Base-by-base conservation (phyloP, 2,329 filamentous ascomycete genomes). In the Fonsecaea monophora region DNA sequence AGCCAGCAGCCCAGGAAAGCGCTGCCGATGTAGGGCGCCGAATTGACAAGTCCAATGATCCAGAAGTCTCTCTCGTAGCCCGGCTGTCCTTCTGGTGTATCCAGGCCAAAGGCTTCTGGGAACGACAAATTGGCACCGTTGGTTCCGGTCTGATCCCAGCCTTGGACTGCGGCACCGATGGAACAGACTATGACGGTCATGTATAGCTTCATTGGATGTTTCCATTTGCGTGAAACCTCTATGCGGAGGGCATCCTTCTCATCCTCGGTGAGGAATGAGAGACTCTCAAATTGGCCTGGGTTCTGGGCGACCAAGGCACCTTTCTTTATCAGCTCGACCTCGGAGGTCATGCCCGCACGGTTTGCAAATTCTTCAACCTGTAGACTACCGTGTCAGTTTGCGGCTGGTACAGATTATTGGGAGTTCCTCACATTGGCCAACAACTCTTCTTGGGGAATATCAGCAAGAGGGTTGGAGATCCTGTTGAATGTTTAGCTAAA, bases 21-120 rank as follows among this genome's bases (percentile, higher is more conserved):
- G 70, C 87, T 92, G 78, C 87, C 87, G 25, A 92, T 83, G 70
- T 89, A 89, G 50, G 67, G 66, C 13, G 61, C 60, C 15, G 82
- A 76, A 53, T 83, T 83, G 66, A 83, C 76, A 8, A 82, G 70
- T 37, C 81, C 81, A n/a, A 81, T 73, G 21, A 82, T 71, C 81
- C 81, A 83, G n/a, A 63, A 50, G 53, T 72, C 67, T 48, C 65
- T 58, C 13, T 70, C 67, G 61, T 78, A 73, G 34, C 72, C 53
- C 12, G 62, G 59, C 50, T 68, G 50, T 21, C 64, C 69, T 12
- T 63, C 50, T 15, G 61, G 48, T 10, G 68, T 65, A n/a, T 73
- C 73, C 37, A 78, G 74, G 30, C 75, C 75, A 67, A 78, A 77
- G 25, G 73, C 76, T 30, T 71, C 32, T 13, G 79, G 80, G 60